phyloP scores from a whole-genome alignment of 805 yeast species.

The Ogataea corticis region DNA sequence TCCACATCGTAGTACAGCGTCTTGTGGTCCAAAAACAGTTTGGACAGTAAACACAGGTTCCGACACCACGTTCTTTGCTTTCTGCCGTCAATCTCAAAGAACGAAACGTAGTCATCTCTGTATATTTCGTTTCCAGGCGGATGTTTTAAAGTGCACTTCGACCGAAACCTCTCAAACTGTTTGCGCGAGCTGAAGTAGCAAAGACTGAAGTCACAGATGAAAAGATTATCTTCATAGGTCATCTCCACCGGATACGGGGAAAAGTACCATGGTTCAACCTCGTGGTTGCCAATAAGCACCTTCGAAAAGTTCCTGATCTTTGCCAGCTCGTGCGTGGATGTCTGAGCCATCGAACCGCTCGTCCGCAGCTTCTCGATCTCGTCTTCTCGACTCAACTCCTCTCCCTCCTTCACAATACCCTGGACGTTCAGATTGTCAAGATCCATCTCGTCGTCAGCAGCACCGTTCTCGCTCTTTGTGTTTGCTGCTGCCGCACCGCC shows the following conservation, averaged over 20 bases:
- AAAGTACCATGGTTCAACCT: conserved; percentile 98
- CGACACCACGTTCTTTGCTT: conserved; percentile 98
- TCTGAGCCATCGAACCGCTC: conserved; percentile 97
- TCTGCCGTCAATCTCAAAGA: conserved; percentile 96
- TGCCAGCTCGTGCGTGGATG: conserved; percentile 77
- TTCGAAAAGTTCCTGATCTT: conserved; percentile 80
- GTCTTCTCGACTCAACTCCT: conserved; percentile 80
- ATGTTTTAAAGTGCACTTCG: conserved; percentile 84
- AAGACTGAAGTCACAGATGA: conserved; percentile 87
- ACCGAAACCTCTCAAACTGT: conserved; percentile 89
- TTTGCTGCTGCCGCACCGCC: conserved; percentile 7
- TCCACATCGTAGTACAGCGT: conserved; percentile 97
- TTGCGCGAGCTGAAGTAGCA: conserved; percentile 85
- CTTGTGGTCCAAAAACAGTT: conserved; percentile 91
- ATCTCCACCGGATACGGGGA: conserved; percentile 95
- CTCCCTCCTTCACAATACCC: conserved; percentile 64
- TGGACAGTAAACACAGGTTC: conserved; percentile 85
- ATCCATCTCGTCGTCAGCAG: conserved; percentile 70
- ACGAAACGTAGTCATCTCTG: conserved; percentile 87
- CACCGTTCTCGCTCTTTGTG: conserved; percentile 8
- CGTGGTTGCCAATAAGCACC: conserved; percentile 83
- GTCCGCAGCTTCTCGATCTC: conserved; percentile 91
- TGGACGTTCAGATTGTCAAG: conserved; percentile 83
- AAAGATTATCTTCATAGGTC: conserved; percentile 87
- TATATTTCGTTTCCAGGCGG: conserved; percentile 99